Evolutionary conservation across 2,329 filamentous ascomycete genomes (phyloP).

Genomic region (Trichoderma sp.): DNA sequence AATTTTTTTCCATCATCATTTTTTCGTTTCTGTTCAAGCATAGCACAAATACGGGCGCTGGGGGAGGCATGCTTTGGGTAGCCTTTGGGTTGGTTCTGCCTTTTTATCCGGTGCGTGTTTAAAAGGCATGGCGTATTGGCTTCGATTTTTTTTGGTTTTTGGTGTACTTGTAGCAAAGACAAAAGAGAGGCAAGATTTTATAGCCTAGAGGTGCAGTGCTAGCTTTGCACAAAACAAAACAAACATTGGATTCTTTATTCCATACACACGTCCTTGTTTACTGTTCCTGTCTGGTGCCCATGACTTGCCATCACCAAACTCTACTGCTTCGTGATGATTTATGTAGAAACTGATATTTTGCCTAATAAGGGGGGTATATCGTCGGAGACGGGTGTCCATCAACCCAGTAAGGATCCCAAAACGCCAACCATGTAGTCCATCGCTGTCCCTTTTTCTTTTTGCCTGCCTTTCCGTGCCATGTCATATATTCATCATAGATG

Average conservation of each 20-base stretch:
- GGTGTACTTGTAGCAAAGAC: slow-evolving; percentile 13
- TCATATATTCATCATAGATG: slow-evolving; percentile 48
- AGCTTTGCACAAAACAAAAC: slow-evolving; percentile 11
- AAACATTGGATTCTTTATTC: slow-evolving; percentile 1
- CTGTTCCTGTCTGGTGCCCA: not conserved
- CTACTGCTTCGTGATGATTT: not conserved
- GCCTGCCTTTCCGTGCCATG: not conserved
- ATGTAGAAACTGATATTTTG: not conserved
- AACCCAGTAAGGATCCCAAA: slow-evolving; percentile 19
- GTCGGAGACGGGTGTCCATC: not conserved
- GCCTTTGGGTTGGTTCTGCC: slow-evolving; percentile 14
- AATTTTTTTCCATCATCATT: not conserved
- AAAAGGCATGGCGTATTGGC: slow-evolving; percentile 9
- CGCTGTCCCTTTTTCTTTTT: not conserved
- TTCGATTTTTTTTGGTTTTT: not conserved
- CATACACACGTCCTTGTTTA: not conserved
- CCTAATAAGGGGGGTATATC: slow-evolving; percentile 6
- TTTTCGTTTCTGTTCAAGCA: slow-evolving; percentile 9
- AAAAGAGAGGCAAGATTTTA: slow-evolving; percentile 14
- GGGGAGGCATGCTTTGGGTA: slow-evolving; percentile 9
- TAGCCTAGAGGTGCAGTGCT: slow-evolving; percentile 16
- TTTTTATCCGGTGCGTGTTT: slow-evolving; percentile 5
- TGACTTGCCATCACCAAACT: not conserved
- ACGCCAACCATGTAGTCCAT: slow-evolving; percentile 26
- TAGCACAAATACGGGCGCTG: slow-evolving; percentile 9